These are phyloP conservation scores for Solanum piurae DNA, from an alignment of 257 asterid genomes.

Conservation along the genomic window DNA sequence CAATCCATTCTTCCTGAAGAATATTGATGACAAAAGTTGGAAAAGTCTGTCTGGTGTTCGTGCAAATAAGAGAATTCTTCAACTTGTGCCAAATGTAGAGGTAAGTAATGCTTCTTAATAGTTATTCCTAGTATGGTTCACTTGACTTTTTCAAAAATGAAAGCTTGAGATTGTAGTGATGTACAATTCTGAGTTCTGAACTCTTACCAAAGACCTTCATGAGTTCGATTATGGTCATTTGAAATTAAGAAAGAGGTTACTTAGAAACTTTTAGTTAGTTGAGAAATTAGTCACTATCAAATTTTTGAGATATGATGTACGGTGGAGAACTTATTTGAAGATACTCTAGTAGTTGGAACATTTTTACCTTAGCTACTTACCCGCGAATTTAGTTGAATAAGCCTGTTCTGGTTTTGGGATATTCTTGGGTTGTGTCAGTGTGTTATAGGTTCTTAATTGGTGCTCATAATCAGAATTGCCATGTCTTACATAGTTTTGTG, in stretches of 20 bases:
- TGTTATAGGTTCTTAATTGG: background rate
- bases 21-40: constrained; percentile 46
- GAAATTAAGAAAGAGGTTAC: background rate
- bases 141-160: background rate
- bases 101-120: constrained; percentile 5
- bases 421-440: background rate
- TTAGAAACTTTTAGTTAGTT: background rate
- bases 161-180: background rate
- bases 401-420: background rate
- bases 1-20: constrained; percentile 34
- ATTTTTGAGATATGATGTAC: background rate
- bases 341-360: background rate
- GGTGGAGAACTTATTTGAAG: background rate
- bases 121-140: background rate
- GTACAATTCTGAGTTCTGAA: background rate
- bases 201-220: background rate
- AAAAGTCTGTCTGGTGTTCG: constrained; percentile 50
- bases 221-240: background rate
- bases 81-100: constrained; percentile 35
- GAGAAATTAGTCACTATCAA: background rate
- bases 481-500: background rate
- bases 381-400: background rate
- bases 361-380: background rate
- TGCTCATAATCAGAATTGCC: background rate
- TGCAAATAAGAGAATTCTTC: constrained; percentile 35